These are phyloP conservation scores for Aspergillus sp. DNA, from an alignment of 2,329 filamentous ascomycete genomes.

Conservation along the genomic window DNA sequence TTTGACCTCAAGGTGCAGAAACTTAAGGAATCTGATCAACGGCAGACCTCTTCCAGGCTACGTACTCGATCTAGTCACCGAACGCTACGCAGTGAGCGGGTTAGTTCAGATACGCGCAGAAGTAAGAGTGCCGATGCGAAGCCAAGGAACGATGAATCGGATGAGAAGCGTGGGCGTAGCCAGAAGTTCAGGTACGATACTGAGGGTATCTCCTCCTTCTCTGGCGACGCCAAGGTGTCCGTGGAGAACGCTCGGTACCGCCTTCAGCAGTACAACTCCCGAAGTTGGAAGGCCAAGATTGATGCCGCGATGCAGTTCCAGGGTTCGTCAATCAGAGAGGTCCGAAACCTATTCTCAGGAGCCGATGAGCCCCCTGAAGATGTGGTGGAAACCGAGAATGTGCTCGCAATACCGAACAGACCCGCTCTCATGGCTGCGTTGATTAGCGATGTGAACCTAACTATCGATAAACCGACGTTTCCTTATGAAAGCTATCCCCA, in stretches of 20 bases:
- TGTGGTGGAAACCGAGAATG: constrained; percentile 76
- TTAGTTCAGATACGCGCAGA: constrained; percentile 43
- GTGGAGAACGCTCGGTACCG: constrained; percentile 73
- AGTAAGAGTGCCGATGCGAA: constrained; percentile 59
- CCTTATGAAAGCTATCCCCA: constrained; percentile 75
- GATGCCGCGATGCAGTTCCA: constrained; percentile 71
- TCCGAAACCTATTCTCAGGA: constrained; percentile 79
- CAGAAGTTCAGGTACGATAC: constrained; percentile 68
- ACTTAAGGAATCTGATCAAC: constrained; percentile 66
- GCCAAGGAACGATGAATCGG: constrained; percentile 28
- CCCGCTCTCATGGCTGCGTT: constrained; percentile 79
- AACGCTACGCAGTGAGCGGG: constrained; percentile 42
- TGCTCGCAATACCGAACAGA: constrained; percentile 80
- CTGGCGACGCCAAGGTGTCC: constrained; percentile 68
- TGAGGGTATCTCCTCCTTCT: constrained; percentile 71
- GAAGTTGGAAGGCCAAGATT: constrained; percentile 90
- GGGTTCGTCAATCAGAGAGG: constrained; percentile 72
- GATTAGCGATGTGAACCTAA: constrained; percentile 80
- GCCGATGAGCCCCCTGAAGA: constrained; percentile 78
- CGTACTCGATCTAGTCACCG: constrained; percentile 54
- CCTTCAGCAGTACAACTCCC: constrained; percentile 77
- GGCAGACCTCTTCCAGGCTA: constrained; percentile 51
- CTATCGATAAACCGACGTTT: constrained; percentile 91
- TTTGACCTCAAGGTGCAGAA: constrained; percentile 85
- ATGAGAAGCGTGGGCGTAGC: constrained; percentile 35